phyloP scores from a whole-genome alignment of 2,329 filamentous ascomycete genomes.

The Plectosphaerella plurivora region DNA sequence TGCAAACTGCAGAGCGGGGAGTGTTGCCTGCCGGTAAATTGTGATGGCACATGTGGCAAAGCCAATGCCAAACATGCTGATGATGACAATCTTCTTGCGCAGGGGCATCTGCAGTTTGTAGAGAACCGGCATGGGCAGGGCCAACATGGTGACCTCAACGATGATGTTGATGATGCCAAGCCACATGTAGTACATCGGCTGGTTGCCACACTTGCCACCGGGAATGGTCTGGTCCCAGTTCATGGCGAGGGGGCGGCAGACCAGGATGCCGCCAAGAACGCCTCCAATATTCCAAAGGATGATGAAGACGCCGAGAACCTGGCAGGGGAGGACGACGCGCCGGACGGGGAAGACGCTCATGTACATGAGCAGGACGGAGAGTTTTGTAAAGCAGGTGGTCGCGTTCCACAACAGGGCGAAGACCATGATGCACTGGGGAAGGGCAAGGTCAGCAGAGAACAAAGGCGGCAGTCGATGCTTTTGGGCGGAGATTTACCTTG shows the following conservation, averaged over 20 bases:
- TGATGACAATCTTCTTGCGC: conserved; percentile 23
- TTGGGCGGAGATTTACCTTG: background rate
- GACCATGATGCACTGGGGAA: conserved; percentile 1
- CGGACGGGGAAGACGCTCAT: conserved; percentile 20
- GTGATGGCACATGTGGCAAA: conserved; percentile 3
- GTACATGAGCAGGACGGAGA: conserved; percentile 24
- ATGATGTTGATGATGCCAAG: conserved; percentile 25
- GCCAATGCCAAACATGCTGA: conserved; percentile 24
- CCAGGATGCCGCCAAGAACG: conserved; percentile 20
- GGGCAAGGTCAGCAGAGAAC: too few species aligned
- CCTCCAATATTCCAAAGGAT: conserved; percentile 17
- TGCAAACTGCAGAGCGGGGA: background rate
- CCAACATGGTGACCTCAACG: conserved; percentile 24
- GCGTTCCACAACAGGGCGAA: conserved; percentile 1
- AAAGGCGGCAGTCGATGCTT: background rate
- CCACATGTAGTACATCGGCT: conserved; percentile 19
- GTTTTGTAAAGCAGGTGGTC: conserved; percentile 11
- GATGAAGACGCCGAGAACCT: conserved; percentile 16
- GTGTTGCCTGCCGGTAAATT: background rate
- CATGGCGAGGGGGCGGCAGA: conserved; percentile 27
- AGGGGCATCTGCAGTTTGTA: conserved; percentile 20
- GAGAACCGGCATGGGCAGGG: conserved; percentile 25
- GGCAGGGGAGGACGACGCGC: conserved; percentile 15
- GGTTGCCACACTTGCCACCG: conserved; percentile 25
- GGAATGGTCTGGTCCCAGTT: conserved; percentile 26